Conservation (phyloP, 495 filamentous ascomycete genomes). For the Podospora pseudoanserina region DNA sequence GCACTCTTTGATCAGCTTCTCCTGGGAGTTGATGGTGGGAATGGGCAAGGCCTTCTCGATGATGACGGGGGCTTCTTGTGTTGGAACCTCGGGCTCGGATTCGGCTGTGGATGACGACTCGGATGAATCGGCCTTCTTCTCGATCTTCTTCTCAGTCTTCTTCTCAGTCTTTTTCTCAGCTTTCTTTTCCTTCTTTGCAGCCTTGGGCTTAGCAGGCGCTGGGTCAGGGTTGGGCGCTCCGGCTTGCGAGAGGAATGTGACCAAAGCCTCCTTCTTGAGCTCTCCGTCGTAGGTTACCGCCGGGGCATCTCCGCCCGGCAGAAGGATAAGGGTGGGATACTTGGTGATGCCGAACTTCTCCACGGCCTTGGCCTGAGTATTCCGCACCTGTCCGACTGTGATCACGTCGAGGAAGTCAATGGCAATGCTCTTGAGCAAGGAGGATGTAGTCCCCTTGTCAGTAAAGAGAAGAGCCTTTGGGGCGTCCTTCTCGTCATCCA, state of each 20-base stretch:
- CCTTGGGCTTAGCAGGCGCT: constrained; percentile 49
- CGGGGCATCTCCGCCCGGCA: constrained; percentile 70
- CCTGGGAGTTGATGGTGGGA: constrained; percentile 42
- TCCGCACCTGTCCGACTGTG: constrained; percentile 76
- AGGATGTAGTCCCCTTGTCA: constrained; percentile 83
- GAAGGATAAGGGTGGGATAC: constrained; percentile 76
- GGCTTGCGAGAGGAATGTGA: constrained; percentile 77
- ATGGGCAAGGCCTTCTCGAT: constrained; percentile 55
- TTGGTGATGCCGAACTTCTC: constrained; percentile 70
- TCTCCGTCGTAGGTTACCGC: constrained; percentile 75
- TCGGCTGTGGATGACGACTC: constrained; percentile 32
- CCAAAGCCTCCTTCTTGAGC: constrained; percentile 77
- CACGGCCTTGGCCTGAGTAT: constrained; percentile 71
- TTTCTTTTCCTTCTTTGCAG: constrained; percentile 43
- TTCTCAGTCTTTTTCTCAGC: constrained; percentile 26
- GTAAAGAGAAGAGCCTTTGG: constrained; percentile 92
- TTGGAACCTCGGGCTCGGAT: constrained; percentile 34
- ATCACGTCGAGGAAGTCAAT: constrained; percentile 88
- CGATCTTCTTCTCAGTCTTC: constrained; percentile 44
- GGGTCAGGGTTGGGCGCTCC: constrained; percentile 70
- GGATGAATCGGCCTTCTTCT: constrained; percentile 29
- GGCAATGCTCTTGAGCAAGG: constrained; percentile 77
- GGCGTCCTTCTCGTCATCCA: constrained; percentile 65
- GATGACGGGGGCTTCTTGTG: constrained; percentile 42
- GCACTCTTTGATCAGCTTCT: constrained; percentile 65